These are phyloP conservation scores for Aspergillus saccharolyticus DNA, from an alignment of 495 filamentous ascomycete species.

Conservation along the genomic window DNA sequence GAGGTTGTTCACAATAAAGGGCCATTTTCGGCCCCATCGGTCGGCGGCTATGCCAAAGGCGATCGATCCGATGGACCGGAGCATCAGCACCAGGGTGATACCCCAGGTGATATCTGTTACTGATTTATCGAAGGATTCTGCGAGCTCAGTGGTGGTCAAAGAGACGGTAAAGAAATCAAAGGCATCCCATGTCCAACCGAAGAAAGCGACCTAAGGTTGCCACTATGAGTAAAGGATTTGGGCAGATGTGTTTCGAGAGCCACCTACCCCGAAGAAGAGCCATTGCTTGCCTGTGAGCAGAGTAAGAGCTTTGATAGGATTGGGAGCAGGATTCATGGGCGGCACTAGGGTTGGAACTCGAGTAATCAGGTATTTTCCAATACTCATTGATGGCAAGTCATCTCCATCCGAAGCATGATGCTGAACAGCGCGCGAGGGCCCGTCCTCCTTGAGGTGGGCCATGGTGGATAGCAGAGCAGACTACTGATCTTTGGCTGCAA, in stretches of 20 bases:
- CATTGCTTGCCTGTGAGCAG: conserved; percentile 72
- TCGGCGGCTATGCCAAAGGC: conserved; percentile 76
- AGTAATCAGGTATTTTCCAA: conserved; percentile 59
- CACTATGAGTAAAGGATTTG: conserved; percentile 1
- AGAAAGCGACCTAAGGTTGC: conserved; percentile 48
- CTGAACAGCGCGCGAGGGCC: neutral
- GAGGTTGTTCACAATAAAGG: conserved; percentile 77
- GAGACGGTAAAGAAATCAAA: conserved; percentile 93
- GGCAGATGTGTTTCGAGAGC: neutral
- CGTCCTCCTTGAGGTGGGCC: conserved; percentile 7
- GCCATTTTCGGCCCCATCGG: conserved; percentile 84
- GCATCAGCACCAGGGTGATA: conserved; percentile 81
- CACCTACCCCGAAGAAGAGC: conserved; percentile 67
- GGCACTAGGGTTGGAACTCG: conserved; percentile 70
- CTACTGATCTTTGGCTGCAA: neutral
- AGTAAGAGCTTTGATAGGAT: conserved; percentile 67
- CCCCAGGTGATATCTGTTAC: conserved; percentile 85
- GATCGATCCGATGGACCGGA: conserved; percentile 66
- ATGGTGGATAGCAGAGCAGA: conserved; percentile 3
- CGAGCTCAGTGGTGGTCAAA: conserved; percentile 64
- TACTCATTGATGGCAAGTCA: conserved; percentile 44
- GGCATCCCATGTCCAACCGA: conserved; percentile 79
- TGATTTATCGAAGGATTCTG: conserved; percentile 58
- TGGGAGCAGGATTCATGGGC: conserved; percentile 70
- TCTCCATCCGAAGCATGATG: conserved; percentile 22